A percentile compares a stretch with the other conserved stretches of the same genome.
Conservation (phyloP, 2,329 filamentous ascomycete genomes). For the Aureobasidium melanogenum region DNA sequence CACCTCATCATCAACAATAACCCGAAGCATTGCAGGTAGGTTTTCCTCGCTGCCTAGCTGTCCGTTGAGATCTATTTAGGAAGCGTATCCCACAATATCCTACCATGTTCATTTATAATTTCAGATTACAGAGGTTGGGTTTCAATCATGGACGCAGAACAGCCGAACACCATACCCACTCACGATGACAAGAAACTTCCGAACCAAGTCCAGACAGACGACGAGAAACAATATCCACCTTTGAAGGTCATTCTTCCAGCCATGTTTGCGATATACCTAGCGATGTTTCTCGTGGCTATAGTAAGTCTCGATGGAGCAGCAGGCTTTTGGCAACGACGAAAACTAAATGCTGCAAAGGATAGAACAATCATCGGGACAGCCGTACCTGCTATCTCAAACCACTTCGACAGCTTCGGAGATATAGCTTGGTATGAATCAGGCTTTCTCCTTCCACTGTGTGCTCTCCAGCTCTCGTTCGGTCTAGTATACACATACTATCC, state of each 20-base stretch:
- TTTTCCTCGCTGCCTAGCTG: not conserved
- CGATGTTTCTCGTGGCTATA: constrained; percentile 32
- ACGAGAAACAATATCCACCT: constrained; percentile 19
- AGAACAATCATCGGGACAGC: constrained; percentile 35
- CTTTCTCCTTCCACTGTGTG: constrained; percentile 35
- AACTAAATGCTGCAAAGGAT: constrained; percentile 10
- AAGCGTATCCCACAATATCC: not conserved
- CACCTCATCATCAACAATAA: not conserved
- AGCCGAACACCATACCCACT: not conserved
- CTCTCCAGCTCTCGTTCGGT: constrained; percentile 35
- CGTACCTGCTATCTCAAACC: constrained; percentile 39
- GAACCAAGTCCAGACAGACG: not conserved
- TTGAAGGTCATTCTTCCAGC: constrained; percentile 27
- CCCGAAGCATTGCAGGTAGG: not conserved
- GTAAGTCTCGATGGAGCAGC: constrained; percentile 15
- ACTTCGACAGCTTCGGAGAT: constrained; percentile 38
- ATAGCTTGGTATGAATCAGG: constrained; percentile 41
- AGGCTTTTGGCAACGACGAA: not conserved
- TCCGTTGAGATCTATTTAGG: not conserved
- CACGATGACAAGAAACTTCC: not conserved
- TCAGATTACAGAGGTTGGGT: too few relatives aligned
- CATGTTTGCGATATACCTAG: constrained; percentile 29
- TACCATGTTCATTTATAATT: not conserved
- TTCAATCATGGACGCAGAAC: not conserved
- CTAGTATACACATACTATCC: constrained; percentile 33